Percentiles rank a stretch among this genome's conserved stretches.
Evolutionary conservation across 2,329 filamentous ascomycete species (phyloP).

Genomic region (Seiridium cupressi): DNA sequence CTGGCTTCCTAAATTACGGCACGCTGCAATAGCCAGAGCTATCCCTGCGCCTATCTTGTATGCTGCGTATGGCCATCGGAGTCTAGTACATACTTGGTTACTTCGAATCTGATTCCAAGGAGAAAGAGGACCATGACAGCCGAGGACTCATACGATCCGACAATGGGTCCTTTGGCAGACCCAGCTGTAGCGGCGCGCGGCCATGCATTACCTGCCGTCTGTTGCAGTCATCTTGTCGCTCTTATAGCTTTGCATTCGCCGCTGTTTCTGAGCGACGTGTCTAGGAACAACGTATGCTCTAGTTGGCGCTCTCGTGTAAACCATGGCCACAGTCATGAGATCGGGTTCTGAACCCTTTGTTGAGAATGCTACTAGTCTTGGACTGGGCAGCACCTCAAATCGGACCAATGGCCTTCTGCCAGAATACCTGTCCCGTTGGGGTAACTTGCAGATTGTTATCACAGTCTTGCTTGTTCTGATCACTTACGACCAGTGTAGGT

Average conservation of each 20-base stretch:
- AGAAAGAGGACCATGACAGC: neutral
- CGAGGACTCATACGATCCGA: neutral
- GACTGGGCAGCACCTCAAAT: neutral
- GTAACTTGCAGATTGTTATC: neutral
- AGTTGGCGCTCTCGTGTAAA: neutral
- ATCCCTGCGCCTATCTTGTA: too few relatives aligned
- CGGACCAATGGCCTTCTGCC: neutral
- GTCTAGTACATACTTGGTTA: slow-evolving; percentile 2
- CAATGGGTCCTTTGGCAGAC: neutral
- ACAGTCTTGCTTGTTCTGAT: neutral
- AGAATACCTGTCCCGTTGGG: neutral
- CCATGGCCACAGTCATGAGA: neutral
- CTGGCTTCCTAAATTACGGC: too few relatives aligned
- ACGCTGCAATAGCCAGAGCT: too few relatives aligned
- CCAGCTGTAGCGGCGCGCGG: neutral
- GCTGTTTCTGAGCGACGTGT: too few relatives aligned
- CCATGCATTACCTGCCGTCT: neutral
- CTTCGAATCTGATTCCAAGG: neutral
- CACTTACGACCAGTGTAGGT: slow-evolving; percentile 3
- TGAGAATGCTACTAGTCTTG: neutral
- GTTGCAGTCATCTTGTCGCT: too few relatives aligned
- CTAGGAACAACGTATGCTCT: neutral
- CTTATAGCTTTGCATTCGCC: too few relatives aligned
- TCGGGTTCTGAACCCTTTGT: neutral
- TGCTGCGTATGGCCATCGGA: neutral